Conservation (phyloP, 1,139 yeast species). For the Yamadazyma atmosphaerica region DNA sequence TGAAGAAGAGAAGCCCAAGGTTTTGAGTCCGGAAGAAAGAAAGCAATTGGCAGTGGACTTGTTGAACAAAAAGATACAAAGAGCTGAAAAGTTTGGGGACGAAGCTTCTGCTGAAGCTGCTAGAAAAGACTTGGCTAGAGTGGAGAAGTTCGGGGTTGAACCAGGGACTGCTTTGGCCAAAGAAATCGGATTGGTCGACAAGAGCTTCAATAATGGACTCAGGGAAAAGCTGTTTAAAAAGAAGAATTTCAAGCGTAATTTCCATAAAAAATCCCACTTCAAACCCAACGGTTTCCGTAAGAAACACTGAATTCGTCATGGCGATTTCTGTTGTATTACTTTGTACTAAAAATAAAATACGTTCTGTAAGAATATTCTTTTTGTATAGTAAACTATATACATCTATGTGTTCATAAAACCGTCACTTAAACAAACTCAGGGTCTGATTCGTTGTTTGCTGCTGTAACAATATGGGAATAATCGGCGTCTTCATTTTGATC, state of each 20-base stretch:
- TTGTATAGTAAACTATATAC: no score
- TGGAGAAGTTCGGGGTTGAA: slow-evolving; percentile 83
- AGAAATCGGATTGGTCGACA: slow-evolving; percentile 59
- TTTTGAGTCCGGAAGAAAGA: slow-evolving; percentile 65
- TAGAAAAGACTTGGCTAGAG: slow-evolving; percentile 64
- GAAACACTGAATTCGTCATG: no score
- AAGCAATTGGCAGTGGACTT: slow-evolving; percentile 68
- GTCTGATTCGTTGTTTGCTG: slow-evolving; percentile 6
- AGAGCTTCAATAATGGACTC: slow-evolving; percentile 24
- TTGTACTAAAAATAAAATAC: no score
- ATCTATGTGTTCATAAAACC: no score
- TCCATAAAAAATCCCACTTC: not conserved
- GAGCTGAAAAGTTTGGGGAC: slow-evolving; percentile 79
- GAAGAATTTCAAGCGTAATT: slow-evolving; percentile 4
- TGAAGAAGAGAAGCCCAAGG: slow-evolving; percentile 34
- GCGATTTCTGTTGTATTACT: no score
- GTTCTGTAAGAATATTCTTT: no score
- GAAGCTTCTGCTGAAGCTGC: slow-evolving; percentile 53
- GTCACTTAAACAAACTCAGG: slow-evolving; percentile 5
- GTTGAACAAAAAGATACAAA: slow-evolving; percentile 62
- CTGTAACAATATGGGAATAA: slow-evolving; percentile 2
- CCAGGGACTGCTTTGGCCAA: slow-evolving; percentile 64
- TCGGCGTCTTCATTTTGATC: slow-evolving; percentile 19
- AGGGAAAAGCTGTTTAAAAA: slow-evolving; percentile 18
- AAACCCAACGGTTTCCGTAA: no score